A percentile compares a stretch with the other conserved stretches of the same genome.
phyloP scores from a whole-genome alignment of 2,329 filamentous ascomycete species.

The Lasiodiplodia gonubiensis region DNA sequence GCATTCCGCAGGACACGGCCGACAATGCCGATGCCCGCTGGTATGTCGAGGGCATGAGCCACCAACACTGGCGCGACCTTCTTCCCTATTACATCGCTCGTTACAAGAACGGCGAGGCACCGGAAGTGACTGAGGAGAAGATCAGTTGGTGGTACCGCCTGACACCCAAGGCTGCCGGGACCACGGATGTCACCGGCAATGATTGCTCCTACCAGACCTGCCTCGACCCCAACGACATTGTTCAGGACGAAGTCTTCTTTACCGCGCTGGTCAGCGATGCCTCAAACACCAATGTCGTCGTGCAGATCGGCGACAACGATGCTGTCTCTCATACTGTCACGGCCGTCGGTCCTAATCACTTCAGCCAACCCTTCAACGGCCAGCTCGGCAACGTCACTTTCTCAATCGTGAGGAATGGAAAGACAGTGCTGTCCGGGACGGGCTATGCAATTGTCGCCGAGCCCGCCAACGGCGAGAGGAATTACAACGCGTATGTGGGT shows the following conservation, averaged over 20 bases:
- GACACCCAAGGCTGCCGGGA: constrained; percentile 44
- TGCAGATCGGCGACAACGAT: constrained; percentile 28
- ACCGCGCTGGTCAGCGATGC: constrained; percentile 40
- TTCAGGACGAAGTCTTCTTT: constrained; percentile 54
- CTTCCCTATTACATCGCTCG: constrained; percentile 58
- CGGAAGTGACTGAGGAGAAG: constrained; percentile 38
- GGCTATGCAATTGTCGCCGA: constrained; percentile 23
- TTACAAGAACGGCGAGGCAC: constrained; percentile 53
- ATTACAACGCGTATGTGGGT: constrained; percentile 33
- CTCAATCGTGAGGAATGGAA: constrained; percentile 28
- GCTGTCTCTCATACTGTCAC: constrained; percentile 14
- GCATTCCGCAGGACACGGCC: constrained; percentile 53
- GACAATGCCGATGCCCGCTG: constrained; percentile 53
- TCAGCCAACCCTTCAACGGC: constrained; percentile 30
- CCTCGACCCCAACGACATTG: constrained; percentile 39
- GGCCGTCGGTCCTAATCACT: constrained; percentile 28
- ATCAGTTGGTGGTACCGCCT: constrained; percentile 55
- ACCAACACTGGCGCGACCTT: constrained; percentile 57
- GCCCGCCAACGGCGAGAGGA: constrained; percentile 28
- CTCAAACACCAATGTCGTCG: constrained; percentile 20
- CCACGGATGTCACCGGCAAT: constrained; percentile 45
- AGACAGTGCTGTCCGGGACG: constrained; percentile 12
- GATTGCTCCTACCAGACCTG: constrained; percentile 37
- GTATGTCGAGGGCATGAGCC: constrained; percentile 57
- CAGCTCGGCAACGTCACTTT: constrained; percentile 31